These are phyloP conservation scores for Rubus idaeus DNA, from an alignment of 306 rosid species.

Conservation along the genomic window DNA sequence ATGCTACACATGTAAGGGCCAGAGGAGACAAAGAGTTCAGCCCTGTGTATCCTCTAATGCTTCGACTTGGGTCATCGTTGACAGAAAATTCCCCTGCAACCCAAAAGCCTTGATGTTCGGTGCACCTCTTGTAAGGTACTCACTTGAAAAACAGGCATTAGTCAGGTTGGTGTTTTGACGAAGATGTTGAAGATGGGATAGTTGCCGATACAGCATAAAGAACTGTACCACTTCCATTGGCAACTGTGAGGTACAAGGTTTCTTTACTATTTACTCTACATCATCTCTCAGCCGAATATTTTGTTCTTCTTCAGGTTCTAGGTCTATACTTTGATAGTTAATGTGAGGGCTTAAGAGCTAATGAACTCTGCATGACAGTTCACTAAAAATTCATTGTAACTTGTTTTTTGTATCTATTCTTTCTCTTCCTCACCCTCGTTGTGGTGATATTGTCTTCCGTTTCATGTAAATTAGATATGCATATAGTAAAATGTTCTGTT, in stretches of 20 bases:
- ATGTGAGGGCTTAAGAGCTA: conserved; percentile 6
- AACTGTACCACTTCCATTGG: conserved; percentile 27
- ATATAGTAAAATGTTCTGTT: background rate
- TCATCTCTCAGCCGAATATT: background rate
- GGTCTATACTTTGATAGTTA: conserved; percentile 14
- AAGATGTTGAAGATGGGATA: conserved; percentile 21
- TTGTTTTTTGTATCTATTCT: conserved; percentile 24
- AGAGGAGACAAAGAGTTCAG: conserved; percentile 96
- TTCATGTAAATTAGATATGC: conserved; percentile 2
- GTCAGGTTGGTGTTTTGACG: conserved; percentile 16
- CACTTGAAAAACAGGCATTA: conserved; percentile 20
- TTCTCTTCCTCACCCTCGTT: background rate
- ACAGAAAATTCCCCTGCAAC: conserved; percentile 45
- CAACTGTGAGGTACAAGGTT: conserved; percentile 31
- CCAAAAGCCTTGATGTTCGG: conserved; percentile 42
- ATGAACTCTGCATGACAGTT: conserved; percentile 2
- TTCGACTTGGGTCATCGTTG: conserved; percentile 79
- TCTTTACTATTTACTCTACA: background rate
- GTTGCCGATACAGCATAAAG: conserved; percentile 28
- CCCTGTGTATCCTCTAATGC: conserved; percentile 93
- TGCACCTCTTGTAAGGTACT: conserved; percentile 30
- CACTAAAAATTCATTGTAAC: background rate
- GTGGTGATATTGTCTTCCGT: conserved; percentile 8
- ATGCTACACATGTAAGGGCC: conserved; percentile 72
- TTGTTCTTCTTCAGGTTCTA: background rate